Evolutionary conservation across 345 rosid genomes (phyloP), one percentile per base, ranked within the genome.

Genomic region (Limnanthes douglasii): DNA sequence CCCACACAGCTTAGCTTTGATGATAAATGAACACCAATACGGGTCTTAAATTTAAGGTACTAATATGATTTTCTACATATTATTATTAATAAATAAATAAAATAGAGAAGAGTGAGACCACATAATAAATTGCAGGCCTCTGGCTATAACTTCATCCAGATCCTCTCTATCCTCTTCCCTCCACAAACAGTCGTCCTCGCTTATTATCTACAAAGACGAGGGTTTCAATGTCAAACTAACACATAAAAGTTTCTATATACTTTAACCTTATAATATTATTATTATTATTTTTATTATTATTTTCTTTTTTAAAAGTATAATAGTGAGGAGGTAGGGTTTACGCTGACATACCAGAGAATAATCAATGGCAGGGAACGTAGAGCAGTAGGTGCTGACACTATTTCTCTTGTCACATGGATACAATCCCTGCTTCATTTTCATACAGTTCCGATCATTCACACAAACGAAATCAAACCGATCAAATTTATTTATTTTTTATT

Each of bases 381-480:
- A 16, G 6, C 11, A 55, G 31, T 40, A 45, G 21, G 51, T 61
- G 47, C 46, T 53, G 28, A 72, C 57, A 55, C 63, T 45, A 47
- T 49, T 61, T 59, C 95, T 63, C 46, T 48, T 53, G 34, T 83
- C 82, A 59, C 95, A 78, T 8, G 86, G 95, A 62, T 69, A 63
- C 13, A 61, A 42, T 40, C 86, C 90, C 95, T 83, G 72, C 46
- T n/a, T n/a, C n/a, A n/a, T n/a, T n/a, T n/a, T n/a, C n/a, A n/a
- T n/a, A n/a, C n/a, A n/a, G n/a, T n/a, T n/a, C n/a, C n/a, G n/a
- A n/a, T n/a, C n/a, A n/a, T n/a, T n/a, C n/a, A n/a, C n/a, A n/a
- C n/a, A n/a, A n/a, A n/a, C n/a, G n/a, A n/a, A n/a, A n/a, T n/a
- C n/a, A n/a, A n/a, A n/a, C n/a, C n/a, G n/a, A n/a, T n/a, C n/a